Conservation (phyloP, 2,329 filamentous ascomycete species). For the Penicillium sp. region DNA sequence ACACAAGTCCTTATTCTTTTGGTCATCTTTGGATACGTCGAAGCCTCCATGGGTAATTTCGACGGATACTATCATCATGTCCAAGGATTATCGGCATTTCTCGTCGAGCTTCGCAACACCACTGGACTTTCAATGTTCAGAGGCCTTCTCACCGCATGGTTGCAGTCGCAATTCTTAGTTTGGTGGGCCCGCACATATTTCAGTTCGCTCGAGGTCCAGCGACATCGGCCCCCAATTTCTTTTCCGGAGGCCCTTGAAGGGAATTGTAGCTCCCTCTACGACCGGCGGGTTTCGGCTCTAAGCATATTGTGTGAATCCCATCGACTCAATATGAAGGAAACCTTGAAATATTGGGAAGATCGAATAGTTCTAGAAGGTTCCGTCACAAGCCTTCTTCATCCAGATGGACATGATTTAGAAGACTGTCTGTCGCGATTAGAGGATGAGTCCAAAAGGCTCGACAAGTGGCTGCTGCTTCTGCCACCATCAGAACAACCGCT, state of each 20-base stretch:
- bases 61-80: constrained; percentile 24
- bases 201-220: constrained; percentile 20
- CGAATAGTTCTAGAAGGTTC: too few species aligned
- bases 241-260: constrained; percentile 8
- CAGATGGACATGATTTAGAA: neutral
- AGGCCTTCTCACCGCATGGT: constrained; percentile 21
- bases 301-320: constrained; percentile 28
- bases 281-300: constrained; percentile 17
- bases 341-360: constrained; percentile 12
- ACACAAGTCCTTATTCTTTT: constrained; percentile 12
- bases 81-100: constrained; percentile 10
- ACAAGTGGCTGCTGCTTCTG: constrained; percentile 19
- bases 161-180: constrained; percentile 23
- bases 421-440: neutral
- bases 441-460: constrained; percentile 8
- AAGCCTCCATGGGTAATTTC: constrained; percentile 26
- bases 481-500: constrained; percentile 18
- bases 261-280: constrained; percentile 5
- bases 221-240: constrained; percentile 10
- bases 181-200: constrained; percentile 31
- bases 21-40: constrained; percentile 22
- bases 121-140: constrained; percentile 1
- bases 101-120: constrained; percentile 1
- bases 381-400: neutral
- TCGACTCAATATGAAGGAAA: constrained; percentile 14